Percentiles rank a stretch among this genome's conserved stretches.
These are phyloP conservation scores for Leccinum pachyderme DNA, from an alignment of 1,284 basidiomycete genomes.

Conservation along the genomic window DNA sequence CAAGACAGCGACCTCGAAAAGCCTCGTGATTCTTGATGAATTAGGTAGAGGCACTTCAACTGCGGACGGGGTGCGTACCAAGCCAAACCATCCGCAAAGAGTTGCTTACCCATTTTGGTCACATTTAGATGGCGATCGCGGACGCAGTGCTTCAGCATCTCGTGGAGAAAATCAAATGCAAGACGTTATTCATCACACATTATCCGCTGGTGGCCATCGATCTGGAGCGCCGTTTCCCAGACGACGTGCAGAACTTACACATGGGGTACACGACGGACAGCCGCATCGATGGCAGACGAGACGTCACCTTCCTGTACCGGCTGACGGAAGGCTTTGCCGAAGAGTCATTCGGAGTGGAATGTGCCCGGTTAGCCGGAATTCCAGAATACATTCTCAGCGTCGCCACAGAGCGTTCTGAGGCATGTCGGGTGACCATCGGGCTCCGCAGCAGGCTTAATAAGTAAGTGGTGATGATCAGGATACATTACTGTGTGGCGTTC, in stretches of 20 bases:
- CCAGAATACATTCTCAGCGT: constrained; percentile 62
- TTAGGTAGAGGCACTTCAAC: constrained; percentile 84
- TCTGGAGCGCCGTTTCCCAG: constrained; percentile 51
- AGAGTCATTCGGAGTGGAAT: constrained; percentile 89
- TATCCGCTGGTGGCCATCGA: constrained; percentile 76
- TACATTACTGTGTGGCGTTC: neutral
- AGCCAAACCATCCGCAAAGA: neutral
- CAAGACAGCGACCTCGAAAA: constrained; percentile 64
- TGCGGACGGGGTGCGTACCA: constrained; percentile 69
- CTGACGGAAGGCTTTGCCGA: constrained; percentile 69
- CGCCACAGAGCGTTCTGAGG: constrained; percentile 56
- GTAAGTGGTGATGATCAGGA: constrained; percentile 36
- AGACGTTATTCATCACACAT: constrained; percentile 93
- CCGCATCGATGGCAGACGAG: constrained; percentile 66
- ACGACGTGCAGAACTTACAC: constrained; percentile 73
- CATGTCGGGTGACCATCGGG: constrained; percentile 56
- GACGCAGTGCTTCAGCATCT: constrained; percentile 78
- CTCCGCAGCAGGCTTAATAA: constrained; percentile 48
- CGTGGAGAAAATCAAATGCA: constrained; percentile 60
- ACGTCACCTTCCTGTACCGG: constrained; percentile 84
- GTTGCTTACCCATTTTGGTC: neutral
- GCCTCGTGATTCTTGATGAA: constrained; percentile 86
- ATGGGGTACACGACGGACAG: constrained; percentile 79
- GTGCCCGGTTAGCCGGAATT: constrained; percentile 81
- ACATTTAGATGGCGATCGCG: constrained; percentile 76